These are phyloP conservation scores for Phaeosphaeriaceae sp. DNA, from an alignment of 2,329 filamentous ascomycete genomes.

Conservation along the genomic window DNA sequence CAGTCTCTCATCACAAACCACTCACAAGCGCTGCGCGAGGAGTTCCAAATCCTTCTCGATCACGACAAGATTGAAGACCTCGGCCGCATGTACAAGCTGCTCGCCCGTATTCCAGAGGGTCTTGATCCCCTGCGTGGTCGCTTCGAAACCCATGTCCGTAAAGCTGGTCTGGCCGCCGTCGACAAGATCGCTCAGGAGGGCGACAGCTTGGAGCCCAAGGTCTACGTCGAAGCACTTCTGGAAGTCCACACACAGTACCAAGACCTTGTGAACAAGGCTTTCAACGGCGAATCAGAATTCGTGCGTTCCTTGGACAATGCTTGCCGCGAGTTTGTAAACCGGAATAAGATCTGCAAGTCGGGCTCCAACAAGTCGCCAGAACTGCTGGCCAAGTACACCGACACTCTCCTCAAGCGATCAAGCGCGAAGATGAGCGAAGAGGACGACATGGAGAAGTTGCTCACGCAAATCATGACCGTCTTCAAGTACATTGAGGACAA, in stretches of 20 bases:
- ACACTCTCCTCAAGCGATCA: slow-evolving; percentile 87
- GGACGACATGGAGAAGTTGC: slow-evolving; percentile 85
- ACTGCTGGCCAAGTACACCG: slow-evolving; percentile 92
- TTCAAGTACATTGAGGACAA: slow-evolving; percentile 99
- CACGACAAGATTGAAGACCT: slow-evolving; percentile 96
- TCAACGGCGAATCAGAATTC: slow-evolving; percentile 95
- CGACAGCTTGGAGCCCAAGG: slow-evolving; percentile 91
- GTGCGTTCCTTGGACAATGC: slow-evolving; percentile 95
- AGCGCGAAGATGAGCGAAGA: slow-evolving; percentile 89
- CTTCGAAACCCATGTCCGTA: slow-evolving; percentile 92
- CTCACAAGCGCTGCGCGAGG: slow-evolving; percentile 83
- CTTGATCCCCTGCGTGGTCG: slow-evolving; percentile 84
- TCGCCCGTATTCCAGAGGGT: slow-evolving; percentile 88
- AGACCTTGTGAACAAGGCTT: slow-evolving; percentile 87
- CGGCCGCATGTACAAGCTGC: slow-evolving; percentile 91
- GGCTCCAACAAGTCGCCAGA: slow-evolving; percentile 95
- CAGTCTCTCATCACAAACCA: slow-evolving; percentile 89
- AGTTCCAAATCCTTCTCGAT: slow-evolving; percentile 93
- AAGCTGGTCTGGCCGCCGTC: slow-evolving; percentile 85
- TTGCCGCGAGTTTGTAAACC: slow-evolving; percentile 96
- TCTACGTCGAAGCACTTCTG: slow-evolving; percentile 93
- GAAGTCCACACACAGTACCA: slow-evolving; percentile 96
- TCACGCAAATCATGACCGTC: slow-evolving; percentile 96
- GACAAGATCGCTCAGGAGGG: slow-evolving; percentile 88
- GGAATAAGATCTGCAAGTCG: slow-evolving; percentile 93